Evolutionary conservation across 331 rosid genomes (phyloP), one percentile per base, ranked within the genome.

Genomic region (Cydonia oblonga): DNA sequence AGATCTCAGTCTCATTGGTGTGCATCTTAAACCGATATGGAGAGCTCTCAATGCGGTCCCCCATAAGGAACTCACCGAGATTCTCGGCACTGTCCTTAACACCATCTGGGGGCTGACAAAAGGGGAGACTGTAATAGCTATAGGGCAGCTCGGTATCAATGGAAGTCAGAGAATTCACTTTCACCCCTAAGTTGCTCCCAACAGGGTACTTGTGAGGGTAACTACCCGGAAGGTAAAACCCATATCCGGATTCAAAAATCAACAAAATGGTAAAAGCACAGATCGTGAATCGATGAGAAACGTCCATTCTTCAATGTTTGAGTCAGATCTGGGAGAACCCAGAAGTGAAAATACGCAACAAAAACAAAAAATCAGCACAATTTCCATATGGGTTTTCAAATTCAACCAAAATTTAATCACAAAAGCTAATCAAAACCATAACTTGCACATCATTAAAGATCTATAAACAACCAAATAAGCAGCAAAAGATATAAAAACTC

Each of bases 61-160:
- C 96, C 98, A 92, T 87, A 33, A 92, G 89, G 46, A 92, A 88
- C 87, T 92, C 98, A n/a, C 98, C 98, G 33, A 92, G 98, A 79
- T 92, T 92, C 89, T 92, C 98, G 30, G 98, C 98, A 75, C 89
- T 90, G 60, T 92, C 96, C 81, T 90, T 90, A 53, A 92, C 90
- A 77, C 98, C 98, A 52, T 74, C 96, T 18, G 42, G 38, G 68
- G 96, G 98, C 64, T 72, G 53, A 75, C 98, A 92, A 71, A 92
- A 92, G 30, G 98, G 98, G 67, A 92, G 80, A 74, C 96, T 90
- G 64, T 92, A 92, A 85, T 92, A 92, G 77, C 96, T 89, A 71
- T 79, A 92, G 9, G 98, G 98, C 78, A 92, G 88, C 66, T 92
- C 98, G 25, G 98, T 92, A 33, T 90, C 98, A 69, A 92, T 92